Percentiles rank a stretch among this genome's conserved stretches.
Conservation (phyloP, 2,329 filamentous ascomycete genomes). For the Aspergillus unguis region DNA sequence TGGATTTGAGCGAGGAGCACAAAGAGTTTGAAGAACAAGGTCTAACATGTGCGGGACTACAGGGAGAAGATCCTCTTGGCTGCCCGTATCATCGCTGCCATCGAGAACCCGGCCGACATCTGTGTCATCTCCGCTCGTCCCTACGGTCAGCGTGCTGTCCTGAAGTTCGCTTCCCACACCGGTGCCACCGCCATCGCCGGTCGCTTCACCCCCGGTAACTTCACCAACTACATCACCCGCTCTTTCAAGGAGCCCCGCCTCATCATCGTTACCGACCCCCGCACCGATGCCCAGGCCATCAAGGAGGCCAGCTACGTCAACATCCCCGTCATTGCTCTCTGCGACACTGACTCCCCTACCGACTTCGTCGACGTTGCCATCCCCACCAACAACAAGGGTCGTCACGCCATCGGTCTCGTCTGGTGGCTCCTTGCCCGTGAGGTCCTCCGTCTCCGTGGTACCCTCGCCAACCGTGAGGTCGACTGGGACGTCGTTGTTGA, state of each 20-base stretch:
- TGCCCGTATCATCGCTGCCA: conserved; percentile 95
- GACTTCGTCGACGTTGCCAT: conserved; percentile 99
- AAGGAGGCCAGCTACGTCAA: conserved; percentile 99
- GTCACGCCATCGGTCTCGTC: conserved; percentile 95
- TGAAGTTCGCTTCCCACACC: conserved; percentile 99
- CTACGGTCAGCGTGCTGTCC: conserved; percentile 98
- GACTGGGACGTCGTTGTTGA: conserved; percentile 99
- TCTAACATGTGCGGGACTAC: conserved; percentile 22
- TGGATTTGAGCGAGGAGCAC: too few species aligned
- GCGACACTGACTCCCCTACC: conserved; percentile 98
- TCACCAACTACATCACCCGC: conserved; percentile 99
- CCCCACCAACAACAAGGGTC: conserved; percentile 99
- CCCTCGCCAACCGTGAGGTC: conserved; percentile 89
- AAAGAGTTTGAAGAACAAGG: not conserved
- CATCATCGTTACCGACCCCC: conserved; percentile 98
- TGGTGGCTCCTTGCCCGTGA: conserved; percentile 99
- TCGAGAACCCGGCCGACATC: conserved; percentile 99
- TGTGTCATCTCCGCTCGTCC: conserved; percentile 99
- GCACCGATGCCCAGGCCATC: conserved; percentile 99
- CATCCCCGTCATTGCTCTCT: conserved; percentile 98
- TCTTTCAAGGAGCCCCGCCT: conserved; percentile 99
- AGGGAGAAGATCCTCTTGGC: conserved; percentile 99
- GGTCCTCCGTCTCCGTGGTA: conserved; percentile 97
- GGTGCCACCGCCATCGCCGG: conserved; percentile 96
- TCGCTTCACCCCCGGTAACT: conserved; percentile 99